These are phyloP conservation scores for Dryas drummondii DNA, from an alignment of 306 rosid genomes.

Conservation along the genomic window DNA sequence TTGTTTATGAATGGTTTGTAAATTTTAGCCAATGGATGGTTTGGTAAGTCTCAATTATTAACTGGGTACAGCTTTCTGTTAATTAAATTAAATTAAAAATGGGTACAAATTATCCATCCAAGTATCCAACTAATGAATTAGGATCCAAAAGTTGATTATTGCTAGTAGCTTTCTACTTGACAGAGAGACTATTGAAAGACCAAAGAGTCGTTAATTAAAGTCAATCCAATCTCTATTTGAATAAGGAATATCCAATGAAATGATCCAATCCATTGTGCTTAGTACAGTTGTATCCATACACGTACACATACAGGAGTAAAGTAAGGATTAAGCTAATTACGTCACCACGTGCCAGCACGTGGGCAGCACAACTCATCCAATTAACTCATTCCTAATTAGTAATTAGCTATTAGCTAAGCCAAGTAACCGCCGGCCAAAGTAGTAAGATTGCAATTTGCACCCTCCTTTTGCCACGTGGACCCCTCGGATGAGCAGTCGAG, in stretches of 20 bases:
- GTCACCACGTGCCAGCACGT: not conserved
- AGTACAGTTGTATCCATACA: not conserved
- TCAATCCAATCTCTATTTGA: not conserved
- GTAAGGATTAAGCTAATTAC: not conserved
- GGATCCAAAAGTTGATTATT: not conserved
- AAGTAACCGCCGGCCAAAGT: slow-evolving; percentile 52
- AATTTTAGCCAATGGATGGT: too few species aligned
- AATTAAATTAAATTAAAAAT: too few species aligned
- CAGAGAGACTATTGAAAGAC: not conserved
- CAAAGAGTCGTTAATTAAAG: not conserved
- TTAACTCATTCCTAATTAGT: not conserved
- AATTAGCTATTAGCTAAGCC: too few species aligned
- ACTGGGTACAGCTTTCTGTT: too few species aligned
- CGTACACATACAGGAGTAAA: not conserved
- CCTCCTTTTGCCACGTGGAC: slow-evolving; percentile 55
- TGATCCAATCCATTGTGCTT: slow-evolving; percentile 8
- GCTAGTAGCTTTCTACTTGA: not conserved
- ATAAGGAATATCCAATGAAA: slow-evolving; percentile 27
- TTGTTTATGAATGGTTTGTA: too few species aligned
- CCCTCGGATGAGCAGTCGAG: slow-evolving; percentile 14
- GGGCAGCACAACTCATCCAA: slow-evolving; percentile 2
- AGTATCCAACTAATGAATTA: not conserved
- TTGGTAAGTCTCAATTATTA: too few species aligned
- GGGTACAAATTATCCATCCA: not conserved
- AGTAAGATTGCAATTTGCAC: not conserved